Evolutionary conservation across 1,284 basidiomycete genomes (phyloP), one percentile per base, ranked within the genome.

Genomic region (Ceratobasidium sp.): DNA sequence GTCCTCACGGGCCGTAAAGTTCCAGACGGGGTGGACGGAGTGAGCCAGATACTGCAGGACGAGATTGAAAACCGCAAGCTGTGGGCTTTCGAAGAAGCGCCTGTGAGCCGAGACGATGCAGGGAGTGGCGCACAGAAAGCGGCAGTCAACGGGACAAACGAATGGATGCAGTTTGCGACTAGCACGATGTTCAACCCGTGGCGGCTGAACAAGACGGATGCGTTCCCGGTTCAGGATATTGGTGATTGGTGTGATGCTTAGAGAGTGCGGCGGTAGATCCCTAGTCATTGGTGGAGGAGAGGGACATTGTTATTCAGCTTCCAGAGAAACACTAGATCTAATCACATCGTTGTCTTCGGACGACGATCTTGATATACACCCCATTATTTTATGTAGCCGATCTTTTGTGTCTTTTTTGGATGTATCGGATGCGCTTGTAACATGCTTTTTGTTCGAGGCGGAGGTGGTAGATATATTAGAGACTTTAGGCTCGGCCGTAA

Each of bases 191-290:
- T 76, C 23, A 76, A 76, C 23, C 46, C 60, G 61, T 76, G 72
- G 72, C 26, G 72, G 61, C 64, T 76, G 72, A 76, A 66, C 49
- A 28, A 39, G 33, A 49, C 60, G 18, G 51, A 40, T 9, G 28
- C 61, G 26, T 76, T 55, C 39, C 72, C 72, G 23, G 10, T 76
- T 23, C 28, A 53, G 49, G 72, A 76, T 66, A 56, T 76, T n/a
- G 72, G 72, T 6, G 72, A 76, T 49, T 76, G 72, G 72, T 76
- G 72, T 28, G 72, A 76, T 44, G 61, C 72, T 3, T 76, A 66
- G 51, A 28, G n/a, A 12, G 12, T 33, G 12, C 15, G 10, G 33
- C 4, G 33, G 33, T 33, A 33, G 33, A 33, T 33, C 33, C 33
- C 33, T 33, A 4, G 33, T 33, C 33, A 33, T 33, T n/a, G 53